A percentile compares a stretch with the other conserved stretches of the same genome.
phyloP scores from a whole-genome alignment of 129 eudicot species.

The Flaveria trinervia region DNA sequence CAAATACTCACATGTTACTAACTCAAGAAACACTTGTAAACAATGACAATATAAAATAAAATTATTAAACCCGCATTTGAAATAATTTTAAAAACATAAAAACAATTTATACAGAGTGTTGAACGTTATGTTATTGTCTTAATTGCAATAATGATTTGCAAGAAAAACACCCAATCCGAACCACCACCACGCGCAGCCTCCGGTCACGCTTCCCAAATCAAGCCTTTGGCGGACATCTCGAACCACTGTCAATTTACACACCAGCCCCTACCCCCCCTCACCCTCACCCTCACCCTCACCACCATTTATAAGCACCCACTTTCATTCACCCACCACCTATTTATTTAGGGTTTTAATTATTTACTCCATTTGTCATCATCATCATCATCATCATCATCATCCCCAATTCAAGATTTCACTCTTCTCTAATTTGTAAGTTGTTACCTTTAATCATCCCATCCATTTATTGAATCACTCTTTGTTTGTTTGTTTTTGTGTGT shows the following conservation, averaged over 20 bases:
- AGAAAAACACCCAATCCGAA: slow-evolving; percentile 25
- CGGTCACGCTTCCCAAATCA: slow-evolving; percentile 32
- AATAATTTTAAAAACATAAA: background rate
- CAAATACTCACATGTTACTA: background rate
- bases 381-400: slow-evolving; percentile 5
- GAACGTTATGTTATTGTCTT: slow-evolving; percentile 28
- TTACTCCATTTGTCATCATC: background rate
- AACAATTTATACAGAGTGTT: background rate
- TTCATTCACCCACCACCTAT: background rate
- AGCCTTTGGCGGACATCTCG: slow-evolving; percentile 44
- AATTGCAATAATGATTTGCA: slow-evolving; percentile 34
- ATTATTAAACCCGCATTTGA: background rate
- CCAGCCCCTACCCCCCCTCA: slow-evolving; percentile 30
- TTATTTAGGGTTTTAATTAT: slow-evolving; percentile 32
- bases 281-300: background rate
- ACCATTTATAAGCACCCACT: slow-evolving; percentile 11
- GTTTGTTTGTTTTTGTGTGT: background rate
- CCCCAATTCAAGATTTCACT: slow-evolving; percentile 12
- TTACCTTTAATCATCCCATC: slow-evolving; percentile 23
- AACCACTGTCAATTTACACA: slow-evolving; percentile 23
- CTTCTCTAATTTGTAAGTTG: slow-evolving; percentile 51
- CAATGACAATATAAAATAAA: background rate
- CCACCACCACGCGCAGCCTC: slow-evolving; percentile 31
- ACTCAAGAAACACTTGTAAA: too few relatives aligned
- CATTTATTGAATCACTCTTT: too few relatives aligned